phyloP scores from a whole-genome alignment of 108 stramenopile genomes.

The Fragilaria radians region DNA sequence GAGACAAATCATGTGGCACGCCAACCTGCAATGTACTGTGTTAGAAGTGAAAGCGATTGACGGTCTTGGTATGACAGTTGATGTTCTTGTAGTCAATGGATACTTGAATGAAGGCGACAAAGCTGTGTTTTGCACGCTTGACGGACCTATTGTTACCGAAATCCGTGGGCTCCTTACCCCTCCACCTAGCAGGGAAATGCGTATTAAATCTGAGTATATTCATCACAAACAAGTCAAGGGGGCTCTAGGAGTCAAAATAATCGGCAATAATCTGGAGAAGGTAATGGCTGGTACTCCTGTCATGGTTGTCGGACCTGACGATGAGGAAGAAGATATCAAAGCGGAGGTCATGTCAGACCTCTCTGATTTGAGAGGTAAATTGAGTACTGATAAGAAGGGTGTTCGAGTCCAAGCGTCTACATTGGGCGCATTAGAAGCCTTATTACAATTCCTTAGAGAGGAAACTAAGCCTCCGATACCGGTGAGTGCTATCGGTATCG shows the following conservation, averaged over 20 bases:
- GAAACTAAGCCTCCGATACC: slow-evolving; percentile 98
- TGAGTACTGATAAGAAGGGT: slow-evolving; percentile 92
- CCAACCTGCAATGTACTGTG: slow-evolving; percentile 91
- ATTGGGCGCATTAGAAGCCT: slow-evolving; percentile 96
- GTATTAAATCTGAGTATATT: slow-evolving; percentile 95
- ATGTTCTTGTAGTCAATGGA: slow-evolving; percentile 96
- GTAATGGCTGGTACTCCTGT: slow-evolving; percentile 98
- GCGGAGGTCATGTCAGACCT: slow-evolving; percentile 96
- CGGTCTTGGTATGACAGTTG: slow-evolving; percentile 98
- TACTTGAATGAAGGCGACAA: slow-evolving; percentile 88
- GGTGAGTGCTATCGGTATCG: slow-evolving; percentile 93
- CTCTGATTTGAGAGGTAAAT: slow-evolving; percentile 67
- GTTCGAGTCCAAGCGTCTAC: slow-evolving; percentile 99
- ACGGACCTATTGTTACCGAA: slow-evolving; percentile 95
- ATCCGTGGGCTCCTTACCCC: slow-evolving; percentile 97
- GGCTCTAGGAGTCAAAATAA: slow-evolving; percentile 97
- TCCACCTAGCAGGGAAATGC: slow-evolving; percentile 95
- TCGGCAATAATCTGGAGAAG: slow-evolving; percentile 91
- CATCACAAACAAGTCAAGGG: slow-evolving; percentile 95
- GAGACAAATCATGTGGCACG: slow-evolving; percentile 91
- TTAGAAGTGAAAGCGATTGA: slow-evolving; percentile 99
- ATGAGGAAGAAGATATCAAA: slow-evolving; percentile 97
- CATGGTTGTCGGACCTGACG: slow-evolving; percentile 90
- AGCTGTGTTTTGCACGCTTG: slow-evolving; percentile 95
- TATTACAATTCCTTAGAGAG: slow-evolving; percentile 96